Base-by-base conservation (phyloP, 2,329 filamentous ascomycete genomes). In the Sodiomyces alkalinus region DNA sequence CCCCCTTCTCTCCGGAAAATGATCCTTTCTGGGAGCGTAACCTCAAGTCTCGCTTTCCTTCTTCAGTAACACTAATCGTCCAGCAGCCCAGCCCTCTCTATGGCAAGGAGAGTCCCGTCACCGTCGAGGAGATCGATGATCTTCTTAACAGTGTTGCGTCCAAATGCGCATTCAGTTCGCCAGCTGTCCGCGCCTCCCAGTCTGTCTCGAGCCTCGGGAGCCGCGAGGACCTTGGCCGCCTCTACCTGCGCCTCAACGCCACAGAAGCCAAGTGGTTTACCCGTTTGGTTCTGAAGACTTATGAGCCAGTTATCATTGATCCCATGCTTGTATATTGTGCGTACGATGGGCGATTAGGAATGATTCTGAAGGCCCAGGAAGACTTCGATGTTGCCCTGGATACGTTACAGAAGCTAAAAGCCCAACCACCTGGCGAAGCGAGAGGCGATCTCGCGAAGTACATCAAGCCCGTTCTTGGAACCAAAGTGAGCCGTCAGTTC, bases 221-320 rank as follows among this genome's bases (percentile, higher is more conserved):
- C 42, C 66, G 43, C 49, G 50, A 54, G 4, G 47, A 62, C 4
- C 48, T 87, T 1, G 58, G 58, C 13, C 45, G 47, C 0, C 44
- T 86, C 1, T 80, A 79, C 41, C 56, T 52, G 17, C 64, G 68
- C 6, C 45, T 83, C 7, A 59, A 60, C 25, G 68, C 80, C 3
- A 58, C 60, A 23, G 80, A 92, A 44, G 78, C 75, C 4, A 93
- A 93, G 52, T 94, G 86, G 86, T 62, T 93, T 8, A 80, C 80
- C 0, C 67, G 86, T 4, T 57, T 94, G 17, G 60, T 93, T 5
- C 56, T 92, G 17, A 90, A 92, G 44, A 68, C 75, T 36, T 80
- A 76, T 33, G 60, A 65, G n/a, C 77, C 79, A 0, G 58, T 86
- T 0, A 47, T 64, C 2, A 44, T 92, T 2, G 70, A 83, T 14